phyloP scores from a whole-genome alignment of 108 stramenopile genomes.

The Nannochloropsis gaditana region DNA sequence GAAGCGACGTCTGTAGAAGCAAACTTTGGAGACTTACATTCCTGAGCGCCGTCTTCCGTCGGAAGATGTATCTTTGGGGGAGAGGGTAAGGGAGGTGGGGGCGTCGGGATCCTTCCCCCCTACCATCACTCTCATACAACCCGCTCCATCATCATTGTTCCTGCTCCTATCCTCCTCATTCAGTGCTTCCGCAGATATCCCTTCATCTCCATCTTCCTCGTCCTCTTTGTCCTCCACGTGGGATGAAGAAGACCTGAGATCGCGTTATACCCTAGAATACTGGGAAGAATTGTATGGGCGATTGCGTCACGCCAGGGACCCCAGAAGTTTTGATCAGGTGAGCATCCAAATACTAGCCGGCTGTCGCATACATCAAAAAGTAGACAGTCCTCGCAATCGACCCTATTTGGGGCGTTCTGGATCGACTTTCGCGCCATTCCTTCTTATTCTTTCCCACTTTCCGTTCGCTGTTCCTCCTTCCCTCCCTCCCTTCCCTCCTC shows the following conservation, averaged over 20 bases:
- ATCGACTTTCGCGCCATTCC: no score
- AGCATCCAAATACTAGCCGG: no score
- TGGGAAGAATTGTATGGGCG: constrained; percentile 13
- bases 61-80: not conserved
- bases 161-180: not conserved
- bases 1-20: no score
- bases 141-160: no score
- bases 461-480: not conserved
- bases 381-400: no score
- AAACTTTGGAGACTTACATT: no score
- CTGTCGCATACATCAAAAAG: no score
- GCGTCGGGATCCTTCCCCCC: not conserved
- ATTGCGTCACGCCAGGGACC: not conserved
- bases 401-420: no score
- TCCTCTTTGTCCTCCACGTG: not conserved
- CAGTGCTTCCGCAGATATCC: not conserved
- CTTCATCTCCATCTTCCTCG: not conserved
- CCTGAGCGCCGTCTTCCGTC: not conserved
- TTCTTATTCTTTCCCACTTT: no score
- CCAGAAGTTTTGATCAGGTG: not conserved
- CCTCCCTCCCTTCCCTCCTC: not conserved
- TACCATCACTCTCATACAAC: no score
- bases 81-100: not conserved
- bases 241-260: not conserved
- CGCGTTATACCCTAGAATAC: not conserved